Conservation (phyloP, 2,329 filamentous ascomycete genomes). For the Arthrobotrys sphaeroides region DNA sequence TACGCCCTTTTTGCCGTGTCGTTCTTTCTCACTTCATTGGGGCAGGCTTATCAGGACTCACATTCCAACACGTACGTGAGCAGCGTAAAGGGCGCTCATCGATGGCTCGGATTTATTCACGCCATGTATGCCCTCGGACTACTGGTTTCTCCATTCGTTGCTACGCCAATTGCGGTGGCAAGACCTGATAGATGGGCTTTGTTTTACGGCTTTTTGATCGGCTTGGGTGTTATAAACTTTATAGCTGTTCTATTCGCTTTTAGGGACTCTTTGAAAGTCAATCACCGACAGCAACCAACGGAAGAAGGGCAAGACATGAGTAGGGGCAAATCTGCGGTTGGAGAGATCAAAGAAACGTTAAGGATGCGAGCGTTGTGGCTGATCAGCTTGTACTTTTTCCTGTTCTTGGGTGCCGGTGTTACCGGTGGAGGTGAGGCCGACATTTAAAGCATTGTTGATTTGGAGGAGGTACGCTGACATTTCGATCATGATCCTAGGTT, state of each 20-base stretch:
- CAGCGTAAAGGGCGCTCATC: conserved; percentile 66
- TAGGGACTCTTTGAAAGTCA: conserved; percentile 63
- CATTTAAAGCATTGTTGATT: neutral
- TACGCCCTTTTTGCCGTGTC: conserved; percentile 69
- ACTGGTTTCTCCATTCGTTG: conserved; percentile 68
- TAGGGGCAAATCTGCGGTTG: conserved; percentile 61
- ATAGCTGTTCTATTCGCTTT: conserved; percentile 65
- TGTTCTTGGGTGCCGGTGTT: conserved; percentile 68
- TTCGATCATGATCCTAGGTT: conserved; percentile 63
- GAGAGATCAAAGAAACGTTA: conserved; percentile 64
- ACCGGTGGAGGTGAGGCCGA: conserved; percentile 63
- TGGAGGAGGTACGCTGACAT: neutral
- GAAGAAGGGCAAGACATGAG: conserved; percentile 43
- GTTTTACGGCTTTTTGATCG: conserved; percentile 69
- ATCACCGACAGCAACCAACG: conserved; percentile 18
- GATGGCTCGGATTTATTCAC: conserved; percentile 72
- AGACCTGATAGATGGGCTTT: conserved; percentile 65
- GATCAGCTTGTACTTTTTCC: conserved; percentile 72
- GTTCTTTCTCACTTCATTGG: conserved; percentile 69
- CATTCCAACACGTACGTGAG: conserved; percentile 72
- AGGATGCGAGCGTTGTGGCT: conserved; percentile 67
- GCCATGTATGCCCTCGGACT: conserved; percentile 70
- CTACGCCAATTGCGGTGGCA: conserved; percentile 65
- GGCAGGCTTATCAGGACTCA: conserved; percentile 72
- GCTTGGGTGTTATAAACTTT: conserved; percentile 66